Evolutionary conservation across 2,329 filamentous ascomycete species (phyloP).

Genomic region (Diplodia seriata): DNA sequence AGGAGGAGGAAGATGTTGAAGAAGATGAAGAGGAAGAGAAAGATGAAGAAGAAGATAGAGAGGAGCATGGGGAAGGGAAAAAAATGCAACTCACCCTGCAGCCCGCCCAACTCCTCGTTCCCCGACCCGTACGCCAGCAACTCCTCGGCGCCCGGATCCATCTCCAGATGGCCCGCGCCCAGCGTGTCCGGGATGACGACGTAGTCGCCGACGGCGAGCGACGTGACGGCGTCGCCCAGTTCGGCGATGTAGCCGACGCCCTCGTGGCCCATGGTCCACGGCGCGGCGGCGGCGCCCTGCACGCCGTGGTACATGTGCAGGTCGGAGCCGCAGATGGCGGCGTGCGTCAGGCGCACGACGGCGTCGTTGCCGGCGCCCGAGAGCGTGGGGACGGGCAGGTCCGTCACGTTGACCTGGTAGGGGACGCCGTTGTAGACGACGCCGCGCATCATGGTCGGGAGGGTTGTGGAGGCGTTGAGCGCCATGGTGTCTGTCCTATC

Average conservation of each 20-base stretch:
- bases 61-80: no score
- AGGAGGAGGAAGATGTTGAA: not conserved
- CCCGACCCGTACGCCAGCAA: not conserved
- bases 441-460: not conserved
- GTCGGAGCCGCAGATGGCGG: slow-evolving; percentile 49
- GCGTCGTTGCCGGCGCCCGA: slow-evolving; percentile 42
- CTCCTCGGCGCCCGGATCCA: not conserved
- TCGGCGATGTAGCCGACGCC: no score
- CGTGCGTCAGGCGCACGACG: slow-evolving; percentile 46
- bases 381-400: slow-evolving; percentile 12
- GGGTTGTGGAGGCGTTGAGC: not conserved
- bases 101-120: not conserved
- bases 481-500: not conserved
- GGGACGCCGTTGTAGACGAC: slow-evolving; percentile 9
- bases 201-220: slow-evolving; percentile 34
- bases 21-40: no score
- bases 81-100: not conserved
- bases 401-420: slow-evolving; percentile 24
- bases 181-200: slow-evolving; percentile 34
- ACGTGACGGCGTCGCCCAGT: no score
- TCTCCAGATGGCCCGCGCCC: slow-evolving; percentile 29
- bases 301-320: slow-evolving; percentile 46
- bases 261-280: no score
- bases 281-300: no score
- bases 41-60: no score